Base-by-base conservation (phyloP, 805 yeast genomes). In the Ogataea nitratoaversa region DNA sequence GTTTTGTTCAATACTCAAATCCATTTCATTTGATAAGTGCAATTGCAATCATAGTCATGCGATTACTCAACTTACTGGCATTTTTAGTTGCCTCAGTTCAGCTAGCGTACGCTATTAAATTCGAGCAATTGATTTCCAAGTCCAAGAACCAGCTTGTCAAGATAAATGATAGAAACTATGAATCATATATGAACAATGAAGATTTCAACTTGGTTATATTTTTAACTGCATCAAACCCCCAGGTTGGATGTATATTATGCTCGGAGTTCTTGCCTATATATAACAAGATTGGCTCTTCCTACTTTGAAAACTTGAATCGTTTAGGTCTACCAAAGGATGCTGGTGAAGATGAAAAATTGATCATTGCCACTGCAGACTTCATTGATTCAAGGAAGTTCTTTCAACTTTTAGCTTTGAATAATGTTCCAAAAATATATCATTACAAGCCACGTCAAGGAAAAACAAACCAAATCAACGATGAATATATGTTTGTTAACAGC, bases 171-270 rank as follows among this genome's bases (percentile, higher is more conserved):
- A 62, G 61, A 34, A 86, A 80, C 57, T 84, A 67, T 56, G 70
- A 76, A 47, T 61, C 65, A 13, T 56, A 82, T 17, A 64, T 87
- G 40, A 65, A 65, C 19, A 86, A 87, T 4, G 75, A 74, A 30
- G 88, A 87, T 52, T 79, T 77, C 60, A 72, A 83, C 29, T 56
- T 85, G n/a, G 70, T 84, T 11, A 53, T 79, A 24, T 70, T 82
- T 41, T 64, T 91, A 45, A 84, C 96, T 0, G 88, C 97, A 2
- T 74, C 82, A 8, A 72, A 80, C 36, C 71, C 87, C 2, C 76
- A 77, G 45, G 74, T 90, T 55, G 86, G 85, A 11, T 93, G 99
- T 66, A 67, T 68, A 1, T 67, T 85, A 37, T 93, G 99, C 71
- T 51, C 66, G 8, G 78, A 80, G 32, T 73, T 84, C 51, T 78